Conservation (phyloP, 2,329 filamentous ascomycete genomes). For the Nannizziopsis arthrosporioides region DNA sequence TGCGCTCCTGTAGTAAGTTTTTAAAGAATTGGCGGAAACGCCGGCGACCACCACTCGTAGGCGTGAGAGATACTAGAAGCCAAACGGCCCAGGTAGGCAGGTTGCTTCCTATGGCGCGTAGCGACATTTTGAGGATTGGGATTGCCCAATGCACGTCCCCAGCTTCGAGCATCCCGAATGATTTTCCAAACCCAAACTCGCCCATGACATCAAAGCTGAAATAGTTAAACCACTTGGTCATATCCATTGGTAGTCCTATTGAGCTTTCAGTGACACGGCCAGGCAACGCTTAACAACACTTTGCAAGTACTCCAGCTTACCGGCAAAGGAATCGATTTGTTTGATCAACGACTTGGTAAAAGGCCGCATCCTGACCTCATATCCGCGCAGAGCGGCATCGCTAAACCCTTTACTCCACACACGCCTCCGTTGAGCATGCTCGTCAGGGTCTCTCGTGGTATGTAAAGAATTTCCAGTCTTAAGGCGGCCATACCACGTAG, state of each 20-base stretch:
- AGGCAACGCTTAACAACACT: neutral
- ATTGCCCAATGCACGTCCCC: constrained; percentile 13
- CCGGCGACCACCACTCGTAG: constrained; percentile 14
- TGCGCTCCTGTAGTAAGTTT: constrained; percentile 11
- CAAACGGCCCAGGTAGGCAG: constrained; percentile 14
- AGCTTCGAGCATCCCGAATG: constrained; percentile 26
- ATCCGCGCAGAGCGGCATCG: constrained; percentile 27
- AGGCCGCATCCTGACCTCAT: constrained; percentile 24
- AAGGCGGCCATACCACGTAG: constrained; percentile 31
- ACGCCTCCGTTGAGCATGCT: constrained; percentile 31
- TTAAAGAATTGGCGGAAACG: constrained; percentile 14
- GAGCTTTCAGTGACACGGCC: neutral
- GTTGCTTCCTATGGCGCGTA: constrained; percentile 15
- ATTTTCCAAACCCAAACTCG: constrained; percentile 27
- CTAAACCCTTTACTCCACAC: constrained; percentile 28
- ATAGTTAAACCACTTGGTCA: constrained; percentile 18
- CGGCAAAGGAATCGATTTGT: neutral
- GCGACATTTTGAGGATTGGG: constrained; percentile 15
- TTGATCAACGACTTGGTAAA: neutral
- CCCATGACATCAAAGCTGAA: constrained; percentile 27
- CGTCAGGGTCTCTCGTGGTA: constrained; percentile 25
- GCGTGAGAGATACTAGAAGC: constrained; percentile 17
- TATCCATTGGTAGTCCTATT: constrained; percentile 3
- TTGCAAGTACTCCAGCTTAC: neutral
- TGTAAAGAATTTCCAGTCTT: constrained; percentile 30